Conservation (phyloP, 1,139 yeast species). For the Starmera stellimalicola region DNA sequence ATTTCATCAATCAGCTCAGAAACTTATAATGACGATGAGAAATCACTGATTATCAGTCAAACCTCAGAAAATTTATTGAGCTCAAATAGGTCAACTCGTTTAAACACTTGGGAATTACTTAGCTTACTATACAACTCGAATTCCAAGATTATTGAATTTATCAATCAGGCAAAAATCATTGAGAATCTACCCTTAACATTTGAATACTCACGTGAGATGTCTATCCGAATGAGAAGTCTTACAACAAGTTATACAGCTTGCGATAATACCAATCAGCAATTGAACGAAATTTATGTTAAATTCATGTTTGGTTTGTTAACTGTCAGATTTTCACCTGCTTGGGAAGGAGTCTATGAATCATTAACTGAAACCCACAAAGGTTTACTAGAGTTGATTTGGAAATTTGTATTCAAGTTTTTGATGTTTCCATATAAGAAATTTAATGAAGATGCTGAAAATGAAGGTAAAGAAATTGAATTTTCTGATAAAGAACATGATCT, state of each 20-base stretch:
- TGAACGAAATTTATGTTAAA: constrained; percentile 36
- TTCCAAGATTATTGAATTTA: constrained; percentile 25
- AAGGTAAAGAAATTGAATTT: constrained; percentile 7
- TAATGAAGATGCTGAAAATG: not conserved
- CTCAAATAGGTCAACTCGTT: constrained; percentile 40
- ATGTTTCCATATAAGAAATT: constrained; percentile 3
- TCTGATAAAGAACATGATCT: constrained; percentile 14
- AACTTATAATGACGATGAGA: constrained; percentile 2
- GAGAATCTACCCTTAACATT: constrained; percentile 68
- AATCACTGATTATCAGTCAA: constrained; percentile 5
- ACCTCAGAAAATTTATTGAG: constrained; percentile 29
- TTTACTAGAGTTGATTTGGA: constrained; percentile 49
- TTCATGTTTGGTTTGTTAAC: constrained; percentile 68
- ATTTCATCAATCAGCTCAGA: constrained; percentile 5
- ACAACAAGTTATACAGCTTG: constrained; percentile 32
- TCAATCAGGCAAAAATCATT: constrained; percentile 39
- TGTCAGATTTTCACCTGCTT: constrained; percentile 73
- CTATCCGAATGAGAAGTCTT: constrained; percentile 57
- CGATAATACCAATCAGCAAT: constrained; percentile 21
- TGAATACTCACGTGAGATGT: constrained; percentile 67
- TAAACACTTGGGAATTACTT: constrained; percentile 32
- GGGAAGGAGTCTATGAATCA: constrained; percentile 66
- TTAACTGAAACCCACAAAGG: constrained; percentile 38
- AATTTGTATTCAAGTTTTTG: constrained; percentile 33
- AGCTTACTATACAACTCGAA: constrained; percentile 25